Evolutionary conservation across 192 early-diverging fungal species (phyloP).

Genomic region (Coemansia sp.): DNA sequence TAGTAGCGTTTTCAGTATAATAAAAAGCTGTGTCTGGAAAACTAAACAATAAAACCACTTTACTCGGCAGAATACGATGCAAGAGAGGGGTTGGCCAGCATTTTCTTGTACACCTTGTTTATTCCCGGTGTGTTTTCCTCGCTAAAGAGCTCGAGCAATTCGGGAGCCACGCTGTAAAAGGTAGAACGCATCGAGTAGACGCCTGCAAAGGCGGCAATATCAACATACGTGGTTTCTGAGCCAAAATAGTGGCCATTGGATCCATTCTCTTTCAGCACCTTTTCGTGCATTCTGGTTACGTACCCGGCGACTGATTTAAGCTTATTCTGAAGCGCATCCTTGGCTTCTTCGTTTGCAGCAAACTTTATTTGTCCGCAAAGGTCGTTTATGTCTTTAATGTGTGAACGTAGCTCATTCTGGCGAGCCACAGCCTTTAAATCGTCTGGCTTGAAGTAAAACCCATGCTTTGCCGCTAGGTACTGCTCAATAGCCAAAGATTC

Average conservation of each 20-base stretch:
- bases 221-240: constrained; percentile 37
- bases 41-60: not conserved
- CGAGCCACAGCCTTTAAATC: constrained; percentile 26
- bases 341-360: constrained; percentile 8
- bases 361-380: not conserved
- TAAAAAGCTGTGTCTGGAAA: not conserved
- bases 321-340: constrained; percentile 7
- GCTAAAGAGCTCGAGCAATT: not conserved
- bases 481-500: constrained; percentile 54
- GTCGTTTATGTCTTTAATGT: constrained; percentile 14
- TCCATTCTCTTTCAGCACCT: constrained; percentile 54
- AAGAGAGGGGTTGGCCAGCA: not conserved
- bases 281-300: constrained; percentile 43
- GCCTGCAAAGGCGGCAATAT: constrained; percentile 11
- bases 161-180: not conserved
- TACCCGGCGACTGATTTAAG: constrained; percentile 15
- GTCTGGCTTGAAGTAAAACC: constrained; percentile 15
- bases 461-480: constrained; percentile 50
- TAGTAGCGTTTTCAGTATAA: not conserved
- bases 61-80: not conserved
- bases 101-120: not conserved
- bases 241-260: constrained; percentile 59
- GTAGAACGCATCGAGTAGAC: not conserved
- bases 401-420: constrained; percentile 26
- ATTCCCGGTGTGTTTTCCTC: not conserved